Evolutionary conservation across 192 early-diverging fungal species (phyloP), one percentile per base, ranked within the genome.

Genomic region (Bifiguratus adelaidae): DNA sequence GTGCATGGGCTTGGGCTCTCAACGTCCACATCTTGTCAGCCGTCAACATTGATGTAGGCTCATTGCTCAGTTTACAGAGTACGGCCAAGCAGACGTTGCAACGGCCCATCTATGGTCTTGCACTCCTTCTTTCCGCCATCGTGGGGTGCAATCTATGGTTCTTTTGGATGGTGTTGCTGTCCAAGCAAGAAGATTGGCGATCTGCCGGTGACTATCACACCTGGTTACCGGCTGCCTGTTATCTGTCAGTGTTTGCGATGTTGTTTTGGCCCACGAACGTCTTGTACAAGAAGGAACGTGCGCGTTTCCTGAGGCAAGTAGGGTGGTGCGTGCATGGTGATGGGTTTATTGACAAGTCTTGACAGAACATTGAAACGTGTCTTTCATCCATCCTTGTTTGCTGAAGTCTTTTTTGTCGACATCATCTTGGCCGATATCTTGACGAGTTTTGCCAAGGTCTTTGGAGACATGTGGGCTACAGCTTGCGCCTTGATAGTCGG

Each of bases 351-450:
- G 19, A 27, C 20, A 12, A 20, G 16, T 36, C 32, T 49, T 22
- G 20, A 27, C 56, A 81, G 78, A 49, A 61, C 73, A 12, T 40
- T 80, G 34, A 47, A 47, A 22, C 63, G 78, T 25, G 54, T 75
- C 2, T 27, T 75, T 20, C 75, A 67, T 33, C 66, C 68, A n/a
- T 58, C 56, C 40, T 35, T 81, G 19, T 51, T 61, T 38, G 27
- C 65, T 2, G 60, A 67, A 45, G 83, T 88, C 3, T 71, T 64
- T 21, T 74, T 88, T 44, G 67, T 62, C 0, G 95, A 98, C 50
- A 74, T 93, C 21, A 81, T 98, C 26, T 63, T 98, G 41, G 92
- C 93, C 0, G 95, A 98, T 76, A 87, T 97, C 23, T 55, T 98
- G 63, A 97, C 93, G 0, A 90, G 86, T 45, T 95, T 89, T 61